Base-by-base conservation (phyloP, 805 yeast species). In the Pichia rugopelliculosa region DNA sequence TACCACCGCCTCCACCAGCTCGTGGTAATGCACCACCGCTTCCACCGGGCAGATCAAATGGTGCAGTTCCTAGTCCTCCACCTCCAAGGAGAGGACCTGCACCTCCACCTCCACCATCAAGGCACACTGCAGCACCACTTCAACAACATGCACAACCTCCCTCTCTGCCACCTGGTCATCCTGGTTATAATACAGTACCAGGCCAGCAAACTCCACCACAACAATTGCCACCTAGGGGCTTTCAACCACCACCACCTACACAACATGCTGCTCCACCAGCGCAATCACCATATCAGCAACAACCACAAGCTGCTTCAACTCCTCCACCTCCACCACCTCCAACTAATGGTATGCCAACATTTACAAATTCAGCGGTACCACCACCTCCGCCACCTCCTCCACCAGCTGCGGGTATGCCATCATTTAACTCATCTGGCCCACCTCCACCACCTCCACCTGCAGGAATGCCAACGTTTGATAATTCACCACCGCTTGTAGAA, bases 31-130 rank as follows among this genome's bases (percentile, higher is more conserved):
- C 60, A 39, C 24, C 47, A 40, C 25, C 48, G 22, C 22, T 71
- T 7, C 67, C 71, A 13, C 41, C 41, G 1, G 33, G 33, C 8
- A 7, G 36, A 20, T 17, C 27, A 38, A 15, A 22, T 5, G 30
- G 25, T 26, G 12, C 13, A 18, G 42, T 12, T 10, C 44, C 44
- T 5, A 25, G 22, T 8, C 67, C 70, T 26, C 64, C 65, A 6
- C 59, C 60, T 13, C 66, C 70, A 39, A 55, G 62, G 40, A 54
- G 58, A 43, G 59, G 64, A 21, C 67, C 68, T 41, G 73, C 70
- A 22, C 73, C 71, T n/a, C 76, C 72, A 26, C 75, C 73, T n/a
- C 72, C 70, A 26, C 71, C 75, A 12, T 66, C 75, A 5, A 67
- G 63, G 46, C 67, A 68, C 36, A 72, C 70, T 24, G 72, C 70